Percentiles rank a stretch among this genome's conserved stretches.
Conservation (phyloP, 345 rosid species). For the Camelina neglecta region DNA sequence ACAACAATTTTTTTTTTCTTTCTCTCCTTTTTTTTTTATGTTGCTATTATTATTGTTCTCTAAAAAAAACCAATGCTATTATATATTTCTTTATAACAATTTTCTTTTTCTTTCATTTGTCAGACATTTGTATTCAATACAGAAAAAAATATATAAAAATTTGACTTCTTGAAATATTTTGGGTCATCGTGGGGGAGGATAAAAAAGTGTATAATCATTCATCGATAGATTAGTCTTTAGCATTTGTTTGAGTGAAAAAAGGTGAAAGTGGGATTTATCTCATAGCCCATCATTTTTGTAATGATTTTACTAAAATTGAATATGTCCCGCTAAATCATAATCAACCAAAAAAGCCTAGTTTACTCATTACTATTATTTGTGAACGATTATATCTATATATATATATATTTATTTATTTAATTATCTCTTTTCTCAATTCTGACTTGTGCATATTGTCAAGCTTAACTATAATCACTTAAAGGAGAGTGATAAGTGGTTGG, state of each 20-base stretch:
- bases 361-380: neutral
- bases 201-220: slow-evolving; percentile 36
- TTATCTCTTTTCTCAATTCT: neutral
- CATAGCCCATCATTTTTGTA: slow-evolving; percentile 25
- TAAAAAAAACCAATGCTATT: neutral
- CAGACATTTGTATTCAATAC: neutral
- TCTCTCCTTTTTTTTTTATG: neutral
- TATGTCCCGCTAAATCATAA: slow-evolving; percentile 22
- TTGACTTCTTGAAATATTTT: slow-evolving; percentile 5
- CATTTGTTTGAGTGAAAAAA: slow-evolving; percentile 42
- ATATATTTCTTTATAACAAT: neutral
- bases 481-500: slow-evolving; percentile 2
- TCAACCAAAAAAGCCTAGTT: slow-evolving; percentile 15
- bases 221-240: slow-evolving; percentile 33
- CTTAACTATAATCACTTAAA: neutral
- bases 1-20: neutral
- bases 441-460: slow-evolving; percentile 1
- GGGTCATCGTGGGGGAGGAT: slow-evolving; percentile 17
- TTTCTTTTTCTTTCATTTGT: neutral
- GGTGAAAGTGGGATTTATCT: slow-evolving; percentile 38
- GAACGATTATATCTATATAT: neutral
- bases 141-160: neutral
- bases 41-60: neutral
- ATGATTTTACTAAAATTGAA: slow-evolving; percentile 31
- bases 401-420: neutral